phyloP scores from a whole-genome alignment of 2,329 filamentous ascomycete genomes.

The Epichloe elymi region DNA sequence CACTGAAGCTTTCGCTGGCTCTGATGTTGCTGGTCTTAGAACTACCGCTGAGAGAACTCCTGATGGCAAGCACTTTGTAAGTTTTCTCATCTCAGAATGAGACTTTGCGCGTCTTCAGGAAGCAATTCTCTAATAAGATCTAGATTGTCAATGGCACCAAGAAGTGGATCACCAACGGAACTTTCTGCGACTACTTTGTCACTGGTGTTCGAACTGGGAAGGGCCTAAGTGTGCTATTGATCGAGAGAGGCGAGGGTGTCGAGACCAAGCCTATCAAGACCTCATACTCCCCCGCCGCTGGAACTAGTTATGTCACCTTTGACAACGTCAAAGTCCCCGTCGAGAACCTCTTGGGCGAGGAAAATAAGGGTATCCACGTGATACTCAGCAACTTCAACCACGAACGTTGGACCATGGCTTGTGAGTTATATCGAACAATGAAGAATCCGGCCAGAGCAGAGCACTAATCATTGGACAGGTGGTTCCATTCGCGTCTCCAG shows the following conservation, averaged over 20 bases:
- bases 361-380: slow-evolving; percentile 76
- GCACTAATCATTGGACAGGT: slow-evolving; percentile 16
- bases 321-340: slow-evolving; percentile 79
- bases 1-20: slow-evolving; percentile 75
- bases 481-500: slow-evolving; percentile 52
- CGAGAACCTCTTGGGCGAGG: slow-evolving; percentile 63
- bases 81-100: slow-evolving; percentile 15
- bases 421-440: slow-evolving; percentile 22
- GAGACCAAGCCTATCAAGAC: slow-evolving; percentile 72
- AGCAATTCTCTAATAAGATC: neutral
- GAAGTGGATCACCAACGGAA: slow-evolving; percentile 80
- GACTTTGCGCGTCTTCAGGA: neutral
- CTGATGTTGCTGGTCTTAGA: slow-evolving; percentile 64
- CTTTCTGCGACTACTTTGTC: slow-evolving; percentile 74
- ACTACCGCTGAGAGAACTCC: slow-evolving; percentile 67
- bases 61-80: slow-evolving; percentile 59
- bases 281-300: slow-evolving; percentile 65
- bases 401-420: slow-evolving; percentile 66
- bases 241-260: slow-evolving; percentile 60
- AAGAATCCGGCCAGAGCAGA: slow-evolving; percentile 1
- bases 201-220: slow-evolving; percentile 68
- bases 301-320: slow-evolving; percentile 68
- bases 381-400: slow-evolving; percentile 85
- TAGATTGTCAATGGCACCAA: slow-evolving; percentile 56
- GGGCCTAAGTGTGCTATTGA: slow-evolving; percentile 63